These are phyloP conservation scores for Moricandia moricandioides DNA, from an alignment of 345 rosid species.

Conservation along the genomic window DNA sequence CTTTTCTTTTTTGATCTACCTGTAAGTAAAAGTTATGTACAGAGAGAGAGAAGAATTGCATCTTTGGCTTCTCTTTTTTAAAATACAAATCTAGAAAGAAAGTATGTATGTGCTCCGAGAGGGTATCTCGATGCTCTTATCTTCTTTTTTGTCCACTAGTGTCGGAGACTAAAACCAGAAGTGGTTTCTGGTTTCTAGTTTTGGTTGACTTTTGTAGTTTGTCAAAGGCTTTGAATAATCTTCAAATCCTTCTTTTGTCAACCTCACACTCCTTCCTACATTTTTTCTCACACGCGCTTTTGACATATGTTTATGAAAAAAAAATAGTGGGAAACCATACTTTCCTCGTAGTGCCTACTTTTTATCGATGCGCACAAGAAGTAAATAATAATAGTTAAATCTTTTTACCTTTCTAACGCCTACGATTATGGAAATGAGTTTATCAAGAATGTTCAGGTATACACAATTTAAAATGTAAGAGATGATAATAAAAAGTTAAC, in stretches of 20 bases:
- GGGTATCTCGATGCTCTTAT: slow-evolving; percentile 62
- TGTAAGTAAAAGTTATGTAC: not conserved
- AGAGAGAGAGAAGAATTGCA: slow-evolving; percentile 26
- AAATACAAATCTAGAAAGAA: slow-evolving; percentile 23
- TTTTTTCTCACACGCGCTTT: slow-evolving; percentile 38
- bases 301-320: not conserved
- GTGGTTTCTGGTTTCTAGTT: slow-evolving; percentile 44
- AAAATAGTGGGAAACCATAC: slow-evolving; percentile 37
- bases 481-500: slow-evolving; percentile 11
- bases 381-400: not conserved
- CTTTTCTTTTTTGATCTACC: too few relatives aligned
- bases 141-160: slow-evolving; percentile 42
- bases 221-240: slow-evolving; percentile 58
- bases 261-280: slow-evolving; percentile 19
- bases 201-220: slow-evolving; percentile 48
- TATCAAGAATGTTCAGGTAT: not conserved
- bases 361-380: slow-evolving; percentile 26
- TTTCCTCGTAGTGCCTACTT: slow-evolving; percentile 18
- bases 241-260: slow-evolving; percentile 8
- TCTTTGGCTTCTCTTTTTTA: slow-evolving; percentile 12
- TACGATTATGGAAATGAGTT: slow-evolving; percentile 13
- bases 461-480: not conserved
- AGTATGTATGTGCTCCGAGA: slow-evolving; percentile 25
- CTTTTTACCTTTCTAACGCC: not conserved
- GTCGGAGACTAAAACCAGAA: slow-evolving; percentile 33